These are phyloP conservation scores for Nevesoporus exiguus DNA, from an alignment of 768 basidiomycete genomes.

Conservation along the genomic window DNA sequence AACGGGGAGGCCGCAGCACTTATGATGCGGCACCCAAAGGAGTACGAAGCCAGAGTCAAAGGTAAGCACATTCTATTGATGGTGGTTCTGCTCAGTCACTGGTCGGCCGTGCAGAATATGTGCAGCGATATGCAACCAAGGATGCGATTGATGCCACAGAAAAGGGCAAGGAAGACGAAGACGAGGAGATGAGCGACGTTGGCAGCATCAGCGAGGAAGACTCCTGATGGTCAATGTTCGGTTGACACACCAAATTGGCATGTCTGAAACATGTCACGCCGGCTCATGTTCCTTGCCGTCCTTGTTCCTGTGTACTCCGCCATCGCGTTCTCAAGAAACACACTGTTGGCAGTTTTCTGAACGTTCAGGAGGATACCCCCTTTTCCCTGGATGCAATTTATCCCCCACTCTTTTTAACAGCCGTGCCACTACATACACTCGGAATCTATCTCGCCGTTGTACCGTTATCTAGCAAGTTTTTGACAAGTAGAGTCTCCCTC, in stretches of 20 bases:
- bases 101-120: constrained; percentile 66
- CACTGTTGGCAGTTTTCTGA: constrained; percentile 16
- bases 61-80: constrained; percentile 42
- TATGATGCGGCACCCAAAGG: constrained; percentile 95
- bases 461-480: constrained; percentile 29
- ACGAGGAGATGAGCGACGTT: constrained; percentile 85
- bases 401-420: constrained; percentile 18
- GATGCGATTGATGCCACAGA: constrained; percentile 79
- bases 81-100: constrained; percentile 1
- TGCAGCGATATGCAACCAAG: constrained; percentile 90
- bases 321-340: constrained; percentile 14
- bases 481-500: constrained; percentile 17
- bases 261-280: constrained; percentile 12
- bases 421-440: constrained; percentile 20
- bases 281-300: constrained; percentile 5
- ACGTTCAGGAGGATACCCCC: constrained; percentile 28
- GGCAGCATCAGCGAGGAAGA: constrained; percentile 76
- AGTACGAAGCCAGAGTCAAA: constrained; percentile 92
- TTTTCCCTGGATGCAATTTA: constrained; percentile 16
- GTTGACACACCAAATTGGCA: not conserved
- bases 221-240: constrained; percentile 26
- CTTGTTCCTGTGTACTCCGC: constrained; percentile 11
- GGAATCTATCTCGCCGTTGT: constrained; percentile 29
- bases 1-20: constrained; percentile 98
- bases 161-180: constrained; percentile 60